A percentile compares a stretch with the other conserved stretches of the same genome.
Conservation (phyloP, 1,139 yeast species). For the Lodderomyces oxycetoniae region DNA sequence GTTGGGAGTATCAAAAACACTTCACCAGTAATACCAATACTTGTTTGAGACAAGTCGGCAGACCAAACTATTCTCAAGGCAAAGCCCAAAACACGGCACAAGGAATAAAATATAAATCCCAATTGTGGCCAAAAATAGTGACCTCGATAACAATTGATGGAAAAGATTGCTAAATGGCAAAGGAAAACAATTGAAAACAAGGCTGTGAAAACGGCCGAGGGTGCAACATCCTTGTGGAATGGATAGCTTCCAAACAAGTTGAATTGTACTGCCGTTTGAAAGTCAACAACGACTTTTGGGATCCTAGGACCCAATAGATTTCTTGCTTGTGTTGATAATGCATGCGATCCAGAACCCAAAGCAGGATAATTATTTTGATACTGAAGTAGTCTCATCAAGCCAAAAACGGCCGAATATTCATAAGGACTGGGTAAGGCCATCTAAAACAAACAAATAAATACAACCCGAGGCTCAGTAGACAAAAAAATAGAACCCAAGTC, state of each 20-base stretch:
- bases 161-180: slow-evolving; percentile 47
- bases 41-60: slow-evolving; percentile 38
- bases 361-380: slow-evolving; percentile 41
- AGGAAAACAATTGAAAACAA: slow-evolving; percentile 47
- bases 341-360: slow-evolving; percentile 46
- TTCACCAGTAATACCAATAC: slow-evolving; percentile 55
- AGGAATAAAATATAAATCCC: slow-evolving; percentile 51
- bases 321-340: slow-evolving; percentile 27
- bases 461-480: no score
- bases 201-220: slow-evolving; percentile 55
- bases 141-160: slow-evolving; percentile 51
- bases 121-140: slow-evolving; percentile 60
- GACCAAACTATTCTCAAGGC: slow-evolving; percentile 60
- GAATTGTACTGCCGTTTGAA: slow-evolving; percentile 39
- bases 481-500: no score
- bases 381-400: slow-evolving; percentile 29
- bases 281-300: slow-evolving; percentile 34
- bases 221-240: slow-evolving; percentile 50
- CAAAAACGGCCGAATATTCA: slow-evolving; percentile 23
- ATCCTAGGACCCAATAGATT: slow-evolving; percentile 22
- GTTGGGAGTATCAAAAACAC: slow-evolving; percentile 57
- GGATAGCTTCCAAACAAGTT: slow-evolving; percentile 70
- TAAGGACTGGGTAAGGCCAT: slow-evolving; percentile 8
- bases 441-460: no score
- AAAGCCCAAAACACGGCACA: slow-evolving; percentile 56